Conservation (phyloP, 495 filamentous ascomycete species). For the Neurospora pannonica region DNA sequence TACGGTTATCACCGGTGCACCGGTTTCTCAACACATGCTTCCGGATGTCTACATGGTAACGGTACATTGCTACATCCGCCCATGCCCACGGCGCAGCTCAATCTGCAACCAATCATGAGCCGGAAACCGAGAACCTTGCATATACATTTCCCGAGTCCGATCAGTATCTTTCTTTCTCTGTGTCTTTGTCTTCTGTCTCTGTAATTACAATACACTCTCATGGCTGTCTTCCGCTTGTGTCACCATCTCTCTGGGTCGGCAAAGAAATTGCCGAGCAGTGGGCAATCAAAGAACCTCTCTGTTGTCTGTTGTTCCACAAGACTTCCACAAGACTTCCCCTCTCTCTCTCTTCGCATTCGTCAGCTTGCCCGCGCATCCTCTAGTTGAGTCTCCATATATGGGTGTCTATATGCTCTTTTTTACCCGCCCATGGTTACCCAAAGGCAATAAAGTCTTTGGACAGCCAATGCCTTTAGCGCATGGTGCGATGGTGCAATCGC, state of each 20-base stretch:
- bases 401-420: background rate
- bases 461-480: background rate
- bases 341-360: background rate
- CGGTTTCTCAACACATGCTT: background rate
- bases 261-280: background rate
- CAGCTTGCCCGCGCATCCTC: background rate
- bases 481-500: background rate
- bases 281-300: background rate
- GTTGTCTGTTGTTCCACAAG: background rate
- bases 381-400: no score
- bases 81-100: background rate
- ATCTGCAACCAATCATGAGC: background rate
- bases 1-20: background rate
- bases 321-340: background rate
- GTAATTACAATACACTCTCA: background rate
- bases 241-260: background rate
- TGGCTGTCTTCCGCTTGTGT: background rate
- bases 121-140: background rate
- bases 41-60: background rate
- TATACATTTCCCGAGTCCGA: background rate
- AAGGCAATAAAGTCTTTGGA: background rate
- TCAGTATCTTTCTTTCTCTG: background rate
- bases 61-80: background rate
- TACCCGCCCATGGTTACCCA: background rate
- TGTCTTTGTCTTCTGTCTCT: background rate